Percentiles rank a stretch among this genome's conserved stretches.
Conservation (phyloP, 2,329 filamentous ascomycete genomes). For the Diplodia corticola region DNA sequence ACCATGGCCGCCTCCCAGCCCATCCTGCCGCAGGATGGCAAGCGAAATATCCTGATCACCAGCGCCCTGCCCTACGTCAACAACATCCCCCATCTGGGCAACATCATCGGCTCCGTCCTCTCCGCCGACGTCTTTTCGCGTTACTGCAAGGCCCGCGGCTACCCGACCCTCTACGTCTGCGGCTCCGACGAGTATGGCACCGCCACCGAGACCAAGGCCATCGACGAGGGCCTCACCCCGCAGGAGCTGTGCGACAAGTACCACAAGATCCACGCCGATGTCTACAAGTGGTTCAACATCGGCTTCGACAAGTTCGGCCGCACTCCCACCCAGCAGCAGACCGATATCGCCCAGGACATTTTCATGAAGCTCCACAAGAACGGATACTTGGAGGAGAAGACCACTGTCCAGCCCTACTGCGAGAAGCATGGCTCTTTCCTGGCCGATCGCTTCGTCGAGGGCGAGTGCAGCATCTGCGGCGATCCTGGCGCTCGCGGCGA, state of each 20-base stretch:
- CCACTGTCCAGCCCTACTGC: constrained; percentile 88
- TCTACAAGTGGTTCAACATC: constrained; percentile 97
- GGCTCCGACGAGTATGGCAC: constrained; percentile 95
- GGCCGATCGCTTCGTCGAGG: constrained; percentile 70
- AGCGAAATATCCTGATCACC: constrained; percentile 87
- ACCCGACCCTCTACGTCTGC: constrained; percentile 81
- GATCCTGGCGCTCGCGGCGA: constrained; percentile 56
- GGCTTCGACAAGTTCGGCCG: constrained; percentile 93
- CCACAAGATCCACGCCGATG: constrained; percentile 82
- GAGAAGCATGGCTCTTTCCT: constrained; percentile 58
- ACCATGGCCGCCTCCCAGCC: constrained; percentile 36
- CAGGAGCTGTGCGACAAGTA: constrained; percentile 89
- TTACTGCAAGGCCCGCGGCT: constrained; percentile 76
- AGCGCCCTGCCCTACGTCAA: constrained; percentile 87
- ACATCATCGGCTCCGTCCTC: constrained; percentile 83
- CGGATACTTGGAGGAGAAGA: constrained; percentile 82
- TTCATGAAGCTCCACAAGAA: constrained; percentile 87
- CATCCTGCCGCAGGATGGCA: constrained; percentile 53
- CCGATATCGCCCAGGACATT: constrained; percentile 88
- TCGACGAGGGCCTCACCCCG: constrained; percentile 82
- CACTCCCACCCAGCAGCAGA: constrained; percentile 86
- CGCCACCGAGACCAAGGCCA: constrained; percentile 91
- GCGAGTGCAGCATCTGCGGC: constrained; percentile 70
- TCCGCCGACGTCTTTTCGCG: constrained; percentile 77
- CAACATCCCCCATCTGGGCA: constrained; percentile 77